Conservation (phyloP, 2,329 filamentous ascomycete species). For the Pseudocercospora macadamiae region DNA sequence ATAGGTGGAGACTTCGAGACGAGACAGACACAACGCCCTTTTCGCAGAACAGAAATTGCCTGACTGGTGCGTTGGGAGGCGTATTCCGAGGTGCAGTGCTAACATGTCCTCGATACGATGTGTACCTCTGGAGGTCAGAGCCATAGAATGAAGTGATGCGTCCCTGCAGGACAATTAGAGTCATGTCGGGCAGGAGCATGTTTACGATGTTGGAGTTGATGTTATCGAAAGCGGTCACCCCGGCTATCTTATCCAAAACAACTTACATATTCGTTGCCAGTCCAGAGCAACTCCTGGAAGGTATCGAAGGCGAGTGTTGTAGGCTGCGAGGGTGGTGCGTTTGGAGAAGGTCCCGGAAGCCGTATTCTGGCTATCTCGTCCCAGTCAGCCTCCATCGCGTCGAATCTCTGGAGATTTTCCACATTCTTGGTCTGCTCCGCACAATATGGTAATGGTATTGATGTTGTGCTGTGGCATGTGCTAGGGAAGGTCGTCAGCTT, state of each 20-base stretch:
- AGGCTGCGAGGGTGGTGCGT: conserved; percentile 70
- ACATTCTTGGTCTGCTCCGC: conserved; percentile 1
- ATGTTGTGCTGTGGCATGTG: neutral
- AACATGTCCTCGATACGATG: conserved; percentile 81
- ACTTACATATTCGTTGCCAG: conserved; percentile 84
- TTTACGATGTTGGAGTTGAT: neutral
- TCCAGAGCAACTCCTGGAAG: conserved; percentile 87
- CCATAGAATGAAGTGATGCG: conserved; percentile 87
- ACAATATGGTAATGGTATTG: neutral
- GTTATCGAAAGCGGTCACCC: neutral
- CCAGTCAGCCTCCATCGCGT: conserved; percentile 56
- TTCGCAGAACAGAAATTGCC: conserved; percentile 88
- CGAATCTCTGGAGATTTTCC: neutral
- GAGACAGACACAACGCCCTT: conserved; percentile 87
- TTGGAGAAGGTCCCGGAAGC: conserved; percentile 74
- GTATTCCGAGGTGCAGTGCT: conserved; percentile 40
- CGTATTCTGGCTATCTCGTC: conserved; percentile 75
- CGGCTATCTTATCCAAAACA: neutral
- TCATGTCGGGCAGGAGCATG: neutral
- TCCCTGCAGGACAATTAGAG: conserved; percentile 59
- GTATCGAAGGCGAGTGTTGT: conserved; percentile 88
- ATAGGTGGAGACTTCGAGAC: conserved; percentile 82
- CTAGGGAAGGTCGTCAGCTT: too few species aligned
- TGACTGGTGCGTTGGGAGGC: conserved; percentile 70
- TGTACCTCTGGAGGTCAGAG: conserved; percentile 83